phyloP scores from a whole-genome alignment of 2,329 filamentous ascomycete genomes.

The Aureobasidium pullulans region DNA sequence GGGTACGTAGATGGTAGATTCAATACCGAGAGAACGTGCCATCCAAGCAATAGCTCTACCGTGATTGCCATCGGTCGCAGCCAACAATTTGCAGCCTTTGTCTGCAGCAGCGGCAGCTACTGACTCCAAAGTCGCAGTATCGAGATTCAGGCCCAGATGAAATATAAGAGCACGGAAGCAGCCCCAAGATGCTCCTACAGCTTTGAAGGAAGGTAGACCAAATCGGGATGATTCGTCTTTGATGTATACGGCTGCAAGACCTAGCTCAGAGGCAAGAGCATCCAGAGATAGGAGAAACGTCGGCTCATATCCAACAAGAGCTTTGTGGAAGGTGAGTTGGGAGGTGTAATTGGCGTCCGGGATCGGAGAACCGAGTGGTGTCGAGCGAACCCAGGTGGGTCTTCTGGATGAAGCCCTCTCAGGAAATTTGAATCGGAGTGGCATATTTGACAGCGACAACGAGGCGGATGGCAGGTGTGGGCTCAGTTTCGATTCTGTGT shows the following conservation, averaged over 20 bases:
- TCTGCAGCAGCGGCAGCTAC: constrained; percentile 23
- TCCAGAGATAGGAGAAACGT: constrained; percentile 51
- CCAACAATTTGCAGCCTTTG: constrained; percentile 42
- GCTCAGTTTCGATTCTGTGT: not conserved
- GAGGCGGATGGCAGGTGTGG: no score
- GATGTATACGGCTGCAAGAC: constrained; percentile 51
- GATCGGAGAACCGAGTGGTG: not conserved
- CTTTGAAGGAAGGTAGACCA: constrained; percentile 69
- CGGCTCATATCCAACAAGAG: constrained; percentile 48
- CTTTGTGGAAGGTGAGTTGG: constrained; percentile 45
- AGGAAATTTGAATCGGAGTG: not conserved
- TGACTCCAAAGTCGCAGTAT: not conserved
- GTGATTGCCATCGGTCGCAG: constrained; percentile 71
- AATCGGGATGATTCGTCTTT: constrained; percentile 67
- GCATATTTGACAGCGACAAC: not conserved
- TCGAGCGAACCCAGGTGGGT: not conserved
- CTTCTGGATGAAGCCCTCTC: not conserved
- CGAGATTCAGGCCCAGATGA: not conserved
- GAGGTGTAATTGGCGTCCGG: not conserved
- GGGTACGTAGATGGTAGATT: constrained; percentile 57
- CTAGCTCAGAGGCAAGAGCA: constrained; percentile 49
- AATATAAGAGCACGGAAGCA: constrained; percentile 49
- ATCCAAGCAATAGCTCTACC: constrained; percentile 66
- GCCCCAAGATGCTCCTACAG: constrained; percentile 71
- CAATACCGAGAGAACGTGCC: constrained; percentile 51